Percentiles rank a stretch among this genome's conserved stretches.
These are phyloP conservation scores for Coniferiporia weirii DNA, from an alignment of 1,284 basidiomycete species.

Conservation along the genomic window DNA sequence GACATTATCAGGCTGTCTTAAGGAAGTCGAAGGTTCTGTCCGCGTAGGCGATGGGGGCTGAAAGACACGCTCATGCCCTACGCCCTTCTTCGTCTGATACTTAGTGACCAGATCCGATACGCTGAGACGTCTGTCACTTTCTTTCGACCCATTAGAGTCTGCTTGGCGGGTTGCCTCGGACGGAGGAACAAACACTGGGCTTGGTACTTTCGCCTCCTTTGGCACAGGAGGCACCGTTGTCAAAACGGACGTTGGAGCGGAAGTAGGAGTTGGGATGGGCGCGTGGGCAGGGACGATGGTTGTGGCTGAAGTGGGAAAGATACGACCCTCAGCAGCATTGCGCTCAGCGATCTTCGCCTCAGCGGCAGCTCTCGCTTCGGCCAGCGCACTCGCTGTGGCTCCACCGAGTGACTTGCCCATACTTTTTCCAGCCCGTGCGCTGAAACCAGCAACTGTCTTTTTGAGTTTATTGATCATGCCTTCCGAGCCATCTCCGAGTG, in stretches of 20 bases:
- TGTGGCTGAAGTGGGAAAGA: constrained; percentile 22
- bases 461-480: constrained; percentile 59
- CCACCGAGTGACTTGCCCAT: constrained; percentile 60
- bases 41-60: constrained; percentile 11
- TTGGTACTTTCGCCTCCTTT: constrained; percentile 21
- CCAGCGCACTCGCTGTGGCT: constrained; percentile 53
- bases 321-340: constrained; percentile 37
- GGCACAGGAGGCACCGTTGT: constrained; percentile 12
- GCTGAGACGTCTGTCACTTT: constrained; percentile 40
- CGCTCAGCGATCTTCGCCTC: constrained; percentile 65
- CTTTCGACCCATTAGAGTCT: constrained; percentile 13
- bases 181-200: constrained; percentile 9
- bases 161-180: neutral
- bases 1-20: neutral
- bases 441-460: constrained; percentile 61
- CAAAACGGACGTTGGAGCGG: too few species aligned
- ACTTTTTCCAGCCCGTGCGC: constrained; percentile 56
- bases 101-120: constrained; percentile 46
- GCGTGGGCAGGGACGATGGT: too few species aligned
- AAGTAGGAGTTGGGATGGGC: too few species aligned
- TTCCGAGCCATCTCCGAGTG: constrained; percentile 31
- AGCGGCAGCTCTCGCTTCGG: constrained; percentile 65
- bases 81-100: constrained; percentile 13
- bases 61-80: constrained; percentile 6
- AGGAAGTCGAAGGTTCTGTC: neutral